Conservation (phyloP, 2,329 filamentous ascomycete species). For the Cordyceps cicadae region DNA sequence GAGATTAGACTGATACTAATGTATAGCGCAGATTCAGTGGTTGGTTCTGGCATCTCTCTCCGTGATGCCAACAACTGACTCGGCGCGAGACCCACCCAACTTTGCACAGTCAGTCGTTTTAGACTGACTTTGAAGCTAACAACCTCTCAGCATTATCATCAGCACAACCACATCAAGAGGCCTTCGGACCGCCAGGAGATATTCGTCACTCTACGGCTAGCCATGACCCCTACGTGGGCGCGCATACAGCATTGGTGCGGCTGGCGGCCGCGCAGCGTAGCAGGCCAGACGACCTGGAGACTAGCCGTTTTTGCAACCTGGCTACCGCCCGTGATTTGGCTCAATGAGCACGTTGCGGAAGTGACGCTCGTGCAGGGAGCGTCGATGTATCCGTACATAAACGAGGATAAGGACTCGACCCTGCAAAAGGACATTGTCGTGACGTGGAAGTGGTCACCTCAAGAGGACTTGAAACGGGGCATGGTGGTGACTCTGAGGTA, state of each 20-base stretch:
- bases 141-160: background rate
- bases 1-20: background rate
- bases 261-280: constrained; percentile 17
- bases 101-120: background rate
- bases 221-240: constrained; percentile 33
- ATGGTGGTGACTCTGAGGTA: constrained; percentile 68
- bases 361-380: constrained; percentile 48
- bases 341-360: constrained; percentile 54
- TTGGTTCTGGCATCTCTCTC: background rate
- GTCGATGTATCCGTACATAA: constrained; percentile 74
- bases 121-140: background rate
- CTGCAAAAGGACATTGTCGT: constrained; percentile 47
- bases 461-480: constrained; percentile 53
- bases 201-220: background rate
- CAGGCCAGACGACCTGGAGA: constrained; percentile 32
- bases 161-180: background rate
- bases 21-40: background rate
- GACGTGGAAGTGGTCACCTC: constrained; percentile 50
- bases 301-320: constrained; percentile 50
- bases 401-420: constrained; percentile 54
- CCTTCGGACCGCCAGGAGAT: background rate
- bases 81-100: background rate
- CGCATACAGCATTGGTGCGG: constrained; percentile 19
- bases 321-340: constrained; percentile 53
- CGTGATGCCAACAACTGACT: background rate